A percentile compares a stretch with the other conserved stretches of the same genome.
Evolutionary conservation across 1,139 yeast species (phyloP).

Genomic region (Kodamaea ohmeri): DNA sequence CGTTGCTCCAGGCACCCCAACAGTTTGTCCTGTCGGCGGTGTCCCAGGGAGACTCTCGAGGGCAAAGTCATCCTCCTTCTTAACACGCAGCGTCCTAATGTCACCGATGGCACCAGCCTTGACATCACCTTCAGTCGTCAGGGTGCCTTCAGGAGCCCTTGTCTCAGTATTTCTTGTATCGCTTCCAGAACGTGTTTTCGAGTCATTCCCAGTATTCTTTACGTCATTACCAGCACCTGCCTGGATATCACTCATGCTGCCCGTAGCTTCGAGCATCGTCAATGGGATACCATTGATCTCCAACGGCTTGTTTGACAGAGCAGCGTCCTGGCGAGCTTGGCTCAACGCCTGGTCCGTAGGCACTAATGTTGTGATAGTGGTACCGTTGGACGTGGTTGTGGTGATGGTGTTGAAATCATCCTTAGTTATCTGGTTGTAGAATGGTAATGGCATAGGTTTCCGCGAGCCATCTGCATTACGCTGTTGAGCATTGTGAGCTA

Average conservation of each 20-base stretch:
- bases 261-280: constrained; percentile 78
- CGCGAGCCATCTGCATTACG: constrained; percentile 7
- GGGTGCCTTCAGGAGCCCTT: no score
- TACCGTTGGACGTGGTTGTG: constrained; percentile 88
- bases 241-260: constrained; percentile 47
- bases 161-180: no score
- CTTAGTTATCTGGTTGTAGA: constrained; percentile 87
- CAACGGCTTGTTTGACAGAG: constrained; percentile 53
- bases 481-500: constrained; percentile 17
- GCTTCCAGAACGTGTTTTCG: no score
- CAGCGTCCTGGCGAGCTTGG: constrained; percentile 56
- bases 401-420: constrained; percentile 86
- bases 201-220: no score
- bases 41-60: not conserved
- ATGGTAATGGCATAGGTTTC: constrained; percentile 73
- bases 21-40: not conserved
- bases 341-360: constrained; percentile 78
- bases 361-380: constrained; percentile 82
- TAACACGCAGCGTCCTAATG: no score
- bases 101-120: no score
- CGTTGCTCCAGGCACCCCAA: not conserved
- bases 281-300: constrained; percentile 80
- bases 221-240: no score
- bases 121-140: no score
- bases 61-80: constrained; percentile 5